These are phyloP conservation scores for Macrophomina phaseolina DNA, from an alignment of 2,329 filamentous ascomycete genomes.

Conservation along the genomic window DNA sequence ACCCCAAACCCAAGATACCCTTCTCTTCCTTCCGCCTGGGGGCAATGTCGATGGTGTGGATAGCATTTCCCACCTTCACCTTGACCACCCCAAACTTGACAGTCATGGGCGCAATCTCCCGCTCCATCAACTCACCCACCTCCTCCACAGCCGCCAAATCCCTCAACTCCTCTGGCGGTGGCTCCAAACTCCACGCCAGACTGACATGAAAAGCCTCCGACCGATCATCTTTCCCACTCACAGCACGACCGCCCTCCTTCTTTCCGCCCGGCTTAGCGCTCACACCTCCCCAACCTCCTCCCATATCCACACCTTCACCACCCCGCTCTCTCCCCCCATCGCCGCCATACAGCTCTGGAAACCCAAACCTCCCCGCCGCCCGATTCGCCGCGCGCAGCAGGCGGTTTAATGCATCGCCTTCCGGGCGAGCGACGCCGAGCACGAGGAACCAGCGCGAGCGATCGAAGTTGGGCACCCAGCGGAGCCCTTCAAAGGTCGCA, in stretches of 20 bases:
- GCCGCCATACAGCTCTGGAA: slow-evolving; percentile 71
- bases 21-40: slow-evolving; percentile 32
- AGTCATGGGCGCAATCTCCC: slow-evolving; percentile 33
- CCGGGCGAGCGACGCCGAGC: slow-evolving; percentile 60
- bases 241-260: slow-evolving; percentile 30
- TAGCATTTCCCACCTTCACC: slow-evolving; percentile 53
- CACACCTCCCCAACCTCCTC: slow-evolving; percentile 2
- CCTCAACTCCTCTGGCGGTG: slow-evolving; percentile 8
- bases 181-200: slow-evolving; percentile 73
- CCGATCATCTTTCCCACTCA: slow-evolving; percentile 43
- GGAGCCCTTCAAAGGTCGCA: slow-evolving; percentile 53
- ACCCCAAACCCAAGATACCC: slow-evolving; percentile 31
- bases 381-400: slow-evolving; percentile 73
- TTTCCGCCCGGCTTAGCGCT: neutral
- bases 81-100: slow-evolving; percentile 51
- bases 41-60: slow-evolving; percentile 41
- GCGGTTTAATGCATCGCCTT: slow-evolving; percentile 45
- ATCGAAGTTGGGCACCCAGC: slow-evolving; percentile 72
- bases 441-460: slow-evolving; percentile 83
- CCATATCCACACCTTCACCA: slow-evolving; percentile 36
- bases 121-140: slow-evolving; percentile 26
- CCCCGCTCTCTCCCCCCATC: slow-evolving; percentile 36
- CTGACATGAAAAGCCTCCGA: slow-evolving; percentile 81
- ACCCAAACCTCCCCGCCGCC: slow-evolving; percentile 63
- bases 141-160: slow-evolving; percentile 24